Base-by-base conservation (phyloP, 164 flowering plant species). In the Chimonanthus praecox region DNA sequence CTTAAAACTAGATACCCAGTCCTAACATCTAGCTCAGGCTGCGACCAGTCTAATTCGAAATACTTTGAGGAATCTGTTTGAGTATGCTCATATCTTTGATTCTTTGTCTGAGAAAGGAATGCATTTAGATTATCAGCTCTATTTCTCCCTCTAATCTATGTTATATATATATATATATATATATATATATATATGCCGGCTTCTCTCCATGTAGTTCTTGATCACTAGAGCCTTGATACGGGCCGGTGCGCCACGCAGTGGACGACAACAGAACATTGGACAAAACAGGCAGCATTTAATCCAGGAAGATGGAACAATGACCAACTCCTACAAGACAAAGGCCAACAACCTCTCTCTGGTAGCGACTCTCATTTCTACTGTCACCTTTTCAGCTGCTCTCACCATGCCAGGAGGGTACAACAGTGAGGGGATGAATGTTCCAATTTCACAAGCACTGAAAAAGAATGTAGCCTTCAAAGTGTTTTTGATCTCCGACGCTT, bases 321-420 rank as follows among this genome's bases (percentile, higher is more conserved):
- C 20, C 65, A 47, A 71, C 16, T 58, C 64, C 13, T 71, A 71
- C 65, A 71, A 58, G 73, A 49, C 61, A 3, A 71, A 20, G 64
- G 73, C 45, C 13, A 71, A 71, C 73, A 71, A 18, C 76, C 15
- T 62, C 48, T 11, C 21, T 3, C 47, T 81, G 45, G 79, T 81
- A 8, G 75, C 83, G 6, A 69, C 74, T 0, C 70, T 81, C 47
- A 78, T 81, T 4, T 81, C 81, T 5, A 75, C 79, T 1, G 81
- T 81, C 6, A 72, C 83, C 6, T 76, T 76, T 13, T 50, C 76
- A 13, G 83, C 83, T 0, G 77, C 76, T 3, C 70, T 80, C 72
- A 45, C 71, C 10, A 15, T 80, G 54, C 83, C 80, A 7, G 80
- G 80, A 5, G 83, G 80, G 6, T 74, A 73, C 72, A 45, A 66